Conservation (phyloP, 2,329 filamentous ascomycete species). For the Nannizzia gypsea region DNA sequence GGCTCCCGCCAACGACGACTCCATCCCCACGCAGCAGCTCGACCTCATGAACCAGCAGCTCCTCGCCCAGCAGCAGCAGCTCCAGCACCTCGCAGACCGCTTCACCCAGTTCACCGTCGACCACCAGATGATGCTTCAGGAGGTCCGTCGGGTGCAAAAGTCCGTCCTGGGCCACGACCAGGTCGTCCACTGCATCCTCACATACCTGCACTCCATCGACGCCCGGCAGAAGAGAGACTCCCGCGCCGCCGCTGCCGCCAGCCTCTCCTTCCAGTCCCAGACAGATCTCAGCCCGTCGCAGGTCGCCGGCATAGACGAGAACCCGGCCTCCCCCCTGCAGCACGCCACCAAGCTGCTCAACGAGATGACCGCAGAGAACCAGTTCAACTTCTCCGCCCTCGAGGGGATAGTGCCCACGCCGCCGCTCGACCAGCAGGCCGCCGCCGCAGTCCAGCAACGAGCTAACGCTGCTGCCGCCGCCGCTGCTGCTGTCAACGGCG, state of each 20-base stretch:
- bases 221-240: conserved; percentile 52
- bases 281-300: conserved; percentile 37
- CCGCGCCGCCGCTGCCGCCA: conserved; percentile 28
- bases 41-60: conserved; percentile 80
- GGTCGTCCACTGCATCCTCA: conserved; percentile 61
- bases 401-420: conserved; percentile 52
- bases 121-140: conserved; percentile 52
- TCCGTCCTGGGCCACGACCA: conserved; percentile 62
- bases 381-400: conserved; percentile 51
- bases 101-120: conserved; percentile 65
- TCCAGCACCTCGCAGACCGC: conserved; percentile 74
- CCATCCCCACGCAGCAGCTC: conserved; percentile 74
- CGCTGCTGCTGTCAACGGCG: conserved; percentile 15
- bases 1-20: conserved; percentile 55
- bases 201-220: conserved; percentile 53
- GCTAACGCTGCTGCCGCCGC: no score
- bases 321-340: conserved; percentile 55
- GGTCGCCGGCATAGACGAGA: conserved; percentile 44
- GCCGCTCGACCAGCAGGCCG: conserved; percentile 38
- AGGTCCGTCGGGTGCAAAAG: conserved; percentile 53
- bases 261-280: conserved; percentile 32
- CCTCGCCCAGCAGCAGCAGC: conserved; percentile 80
- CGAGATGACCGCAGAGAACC: conserved; percentile 53
- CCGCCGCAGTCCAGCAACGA: no score
- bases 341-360: conserved; percentile 55